Conservation (phyloP, 257 asterid genomes). For the Nicotiana undulata region DNA sequence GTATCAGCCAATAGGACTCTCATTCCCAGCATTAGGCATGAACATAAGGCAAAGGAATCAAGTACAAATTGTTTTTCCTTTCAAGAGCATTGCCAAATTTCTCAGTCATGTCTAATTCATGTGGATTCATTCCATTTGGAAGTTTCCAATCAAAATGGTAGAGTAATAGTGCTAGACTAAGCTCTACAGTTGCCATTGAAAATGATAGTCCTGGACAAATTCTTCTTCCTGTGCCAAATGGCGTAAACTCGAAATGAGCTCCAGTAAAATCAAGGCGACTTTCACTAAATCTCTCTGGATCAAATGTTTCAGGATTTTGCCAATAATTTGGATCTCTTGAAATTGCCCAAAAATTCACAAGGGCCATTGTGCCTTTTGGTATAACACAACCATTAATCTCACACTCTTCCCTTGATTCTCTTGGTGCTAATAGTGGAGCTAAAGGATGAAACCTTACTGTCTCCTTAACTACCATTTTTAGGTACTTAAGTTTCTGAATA, state of each 20-base stretch:
- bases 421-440: slow-evolving; percentile 10
- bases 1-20: not conserved
- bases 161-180: slow-evolving; percentile 14
- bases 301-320: slow-evolving; percentile 10
- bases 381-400: slow-evolving; percentile 8
- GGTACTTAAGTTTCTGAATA: slow-evolving; percentile 6
- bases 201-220: slow-evolving; percentile 21
- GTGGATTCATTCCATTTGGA: not conserved
- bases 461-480: slow-evolving; percentile 2
- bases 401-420: slow-evolving; percentile 14
- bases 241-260: slow-evolving; percentile 19
- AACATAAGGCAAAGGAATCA: not conserved
- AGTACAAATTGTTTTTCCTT: slow-evolving; percentile 2
- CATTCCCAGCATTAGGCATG: not conserved
- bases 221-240: slow-evolving; percentile 31
- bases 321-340: slow-evolving; percentile 16
- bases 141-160: slow-evolving; percentile 28
- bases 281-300: slow-evolving; percentile 15
- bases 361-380: slow-evolving; percentile 2
- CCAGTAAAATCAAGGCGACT: slow-evolving; percentile 16
- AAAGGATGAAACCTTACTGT: slow-evolving; percentile 3
- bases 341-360: slow-evolving; percentile 16
- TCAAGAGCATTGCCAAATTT: not conserved
- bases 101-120: slow-evolving; percentile 20
- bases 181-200: slow-evolving; percentile 14